Evolutionary conservation across 768 basidiomycete species (phyloP), one percentile per base, ranked within the genome.

Genomic region (Panaeolus papilionaceus): DNA sequence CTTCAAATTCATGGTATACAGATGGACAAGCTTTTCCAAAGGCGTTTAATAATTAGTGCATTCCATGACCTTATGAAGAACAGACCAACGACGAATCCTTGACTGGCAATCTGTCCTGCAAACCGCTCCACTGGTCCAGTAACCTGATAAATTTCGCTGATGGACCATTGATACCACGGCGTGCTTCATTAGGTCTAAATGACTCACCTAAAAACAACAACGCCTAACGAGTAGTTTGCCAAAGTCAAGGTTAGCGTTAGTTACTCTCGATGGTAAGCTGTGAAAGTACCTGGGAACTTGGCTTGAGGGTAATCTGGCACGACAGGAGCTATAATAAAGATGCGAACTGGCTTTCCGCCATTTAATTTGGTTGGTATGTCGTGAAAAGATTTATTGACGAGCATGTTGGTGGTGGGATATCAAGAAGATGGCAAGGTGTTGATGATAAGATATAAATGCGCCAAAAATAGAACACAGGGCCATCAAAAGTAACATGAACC

Each of bases 71-170:
- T 33, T 37, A 40, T 40, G 37, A 42, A 40, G 14, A 23, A 76
- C 89, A 37, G 64, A 92, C 93, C 93, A 11, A 93, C 92, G 61
- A 95, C 86, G 71, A 87, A 94, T 70, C 94, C 94, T 38, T 94
- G 91, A 69, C 91, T 93, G 9, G 94, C 94, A 71, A 96, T 94
- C 79, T 93, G 92, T 14, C 92, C 89, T 0, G 92, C 92, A 74
- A 93, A 95, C 62, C 96, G 88, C 76, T 96, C 95, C n/a, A 97
- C 96, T 40, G 96, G 96, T 0, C 95, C 95, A n/a, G 94, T 96
- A 1, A 96, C 95, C 77, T 94, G 93, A 76, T 98, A 98, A 65
- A 98, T 98, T 81, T 97, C 96, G 73, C 94, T 95, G 18, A 65
- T 37, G 58, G 38, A 23, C 11, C 14, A 10, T 18, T 37, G 39